Percentiles rank a stretch among this genome's conserved stretches.
Evolutionary conservation across 2,329 filamentous ascomycete genomes (phyloP).

Genomic region (Talaromyces sp.): DNA sequence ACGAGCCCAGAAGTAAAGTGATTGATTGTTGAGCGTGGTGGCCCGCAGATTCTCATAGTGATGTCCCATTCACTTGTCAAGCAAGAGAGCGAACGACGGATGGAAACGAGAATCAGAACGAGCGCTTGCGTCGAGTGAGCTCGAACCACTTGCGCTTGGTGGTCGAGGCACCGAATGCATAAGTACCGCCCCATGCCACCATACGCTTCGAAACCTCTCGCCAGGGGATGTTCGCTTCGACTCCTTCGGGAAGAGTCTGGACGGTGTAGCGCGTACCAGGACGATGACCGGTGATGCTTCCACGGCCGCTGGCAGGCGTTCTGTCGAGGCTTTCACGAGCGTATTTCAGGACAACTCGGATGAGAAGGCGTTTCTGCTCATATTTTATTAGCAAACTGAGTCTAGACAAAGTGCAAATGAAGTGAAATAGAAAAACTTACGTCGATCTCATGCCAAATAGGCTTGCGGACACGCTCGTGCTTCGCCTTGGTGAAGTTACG

Average conservation of each 20-base stretch:
- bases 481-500: conserved; percentile 47
- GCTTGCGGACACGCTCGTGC: conserved; percentile 45
- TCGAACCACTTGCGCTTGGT: conserved; percentile 62
- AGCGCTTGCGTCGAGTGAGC: conserved; percentile 24
- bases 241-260: not conserved
- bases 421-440: conserved; percentile 31
- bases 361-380: conserved; percentile 39
- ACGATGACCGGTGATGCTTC: not conserved
- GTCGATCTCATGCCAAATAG: conserved; percentile 43
- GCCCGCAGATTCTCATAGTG: not conserved
- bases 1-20: not conserved
- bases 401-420: not conserved
- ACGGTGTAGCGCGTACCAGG: not conserved
- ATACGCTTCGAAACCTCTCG: conserved; percentile 58
- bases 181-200: conserved; percentile 51
- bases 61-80: not conserved
- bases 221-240: conserved; percentile 48
- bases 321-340: not conserved
- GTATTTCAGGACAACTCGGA: conserved; percentile 34
- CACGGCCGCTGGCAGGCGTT: not conserved
- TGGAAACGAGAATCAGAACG: not conserved
- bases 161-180: conserved; percentile 59
- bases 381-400: not conserved
- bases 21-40: not conserved
- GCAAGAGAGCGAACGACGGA: not conserved